Evolutionary conservation across 495 filamentous ascomycete genomes (phyloP).

Genomic region (Podospora appendiculata): DNA sequence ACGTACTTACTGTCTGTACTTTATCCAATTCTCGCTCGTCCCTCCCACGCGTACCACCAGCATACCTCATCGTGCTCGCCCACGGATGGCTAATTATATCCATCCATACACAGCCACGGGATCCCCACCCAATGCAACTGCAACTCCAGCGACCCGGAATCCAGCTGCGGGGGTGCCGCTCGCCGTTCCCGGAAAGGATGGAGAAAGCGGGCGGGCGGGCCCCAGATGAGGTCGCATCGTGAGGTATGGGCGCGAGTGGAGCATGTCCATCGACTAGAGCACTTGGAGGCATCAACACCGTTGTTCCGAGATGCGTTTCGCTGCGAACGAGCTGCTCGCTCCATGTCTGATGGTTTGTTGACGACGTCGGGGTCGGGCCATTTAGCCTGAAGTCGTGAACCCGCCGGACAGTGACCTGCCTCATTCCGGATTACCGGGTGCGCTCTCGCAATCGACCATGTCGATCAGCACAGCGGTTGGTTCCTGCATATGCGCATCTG

Average conservation of each 20-base stretch:
- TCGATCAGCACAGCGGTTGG: not conserved
- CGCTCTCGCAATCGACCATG: not conserved
- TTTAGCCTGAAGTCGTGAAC: constrained; percentile 17
- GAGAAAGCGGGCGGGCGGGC: too few species aligned
- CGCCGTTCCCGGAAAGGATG: not conserved
- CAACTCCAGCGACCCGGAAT: not conserved
- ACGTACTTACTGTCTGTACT: too few species aligned
- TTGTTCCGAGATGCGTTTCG: too few species aligned
- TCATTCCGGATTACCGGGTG: constrained; percentile 10
- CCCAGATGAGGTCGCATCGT: not conserved
- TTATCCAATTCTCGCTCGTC: too few species aligned
- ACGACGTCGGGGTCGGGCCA: not conserved
- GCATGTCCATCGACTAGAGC: constrained; percentile 5
- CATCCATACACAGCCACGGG: too few species aligned
- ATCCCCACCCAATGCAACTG: not conserved
- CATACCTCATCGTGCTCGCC: too few species aligned
- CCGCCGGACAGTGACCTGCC: not conserved
- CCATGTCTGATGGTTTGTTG: too few species aligned
- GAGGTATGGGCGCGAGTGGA: not conserved
- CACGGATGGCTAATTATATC: too few species aligned
- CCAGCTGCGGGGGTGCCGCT: constrained; percentile 10
- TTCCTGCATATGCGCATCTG: constrained; percentile 11
- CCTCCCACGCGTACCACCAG: too few species aligned
- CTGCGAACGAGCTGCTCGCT: too few species aligned
- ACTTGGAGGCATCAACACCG: constrained; percentile 3